Conservation (phyloP, 345 rosid species). For the Laguncularia racemosa region DNA sequence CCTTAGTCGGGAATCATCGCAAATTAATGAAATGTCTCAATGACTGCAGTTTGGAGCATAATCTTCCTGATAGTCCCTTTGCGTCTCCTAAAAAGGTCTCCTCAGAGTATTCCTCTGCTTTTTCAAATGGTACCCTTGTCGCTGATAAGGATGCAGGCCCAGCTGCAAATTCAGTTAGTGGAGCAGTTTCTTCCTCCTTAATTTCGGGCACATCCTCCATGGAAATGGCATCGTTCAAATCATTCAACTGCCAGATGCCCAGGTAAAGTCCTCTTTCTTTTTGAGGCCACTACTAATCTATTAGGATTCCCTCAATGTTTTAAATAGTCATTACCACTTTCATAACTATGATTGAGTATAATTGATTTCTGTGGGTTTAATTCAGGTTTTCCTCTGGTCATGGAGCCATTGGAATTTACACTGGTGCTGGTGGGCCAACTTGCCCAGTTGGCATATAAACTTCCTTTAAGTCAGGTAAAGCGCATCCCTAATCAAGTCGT, state of each 20-base stretch:
- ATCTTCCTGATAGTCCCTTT: conserved; percentile 69
- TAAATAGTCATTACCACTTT: no score
- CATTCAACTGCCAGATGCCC: conserved; percentile 76
- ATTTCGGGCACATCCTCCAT: conserved; percentile 29
- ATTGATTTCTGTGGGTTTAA: background rate
- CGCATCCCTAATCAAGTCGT: no score
- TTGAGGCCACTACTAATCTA: background rate
- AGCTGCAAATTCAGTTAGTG: conserved; percentile 24
- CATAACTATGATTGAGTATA: background rate
- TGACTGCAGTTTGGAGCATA: conserved; percentile 49
- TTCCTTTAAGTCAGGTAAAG: conserved; percentile 5
- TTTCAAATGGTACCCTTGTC: conserved; percentile 17
- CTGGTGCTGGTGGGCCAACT: conserved; percentile 70
- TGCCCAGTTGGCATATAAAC: conserved; percentile 85
- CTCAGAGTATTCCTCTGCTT: conserved; percentile 24
- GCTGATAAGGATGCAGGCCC: conserved; percentile 22
- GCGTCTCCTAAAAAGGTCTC: conserved; percentile 43
- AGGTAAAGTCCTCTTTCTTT: conserved; percentile 26
- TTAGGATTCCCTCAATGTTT: no score
- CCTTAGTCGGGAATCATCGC: no score
- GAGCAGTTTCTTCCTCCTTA: conserved; percentile 22
- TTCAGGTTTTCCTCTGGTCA: conserved; percentile 57
- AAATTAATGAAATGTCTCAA: background rate
- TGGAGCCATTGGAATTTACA: conserved; percentile 55
- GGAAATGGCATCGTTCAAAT: conserved; percentile 51